Evolutionary conservation across 345 rosid genomes (phyloP).

Genomic region (Moricandia arvensis): DNA sequence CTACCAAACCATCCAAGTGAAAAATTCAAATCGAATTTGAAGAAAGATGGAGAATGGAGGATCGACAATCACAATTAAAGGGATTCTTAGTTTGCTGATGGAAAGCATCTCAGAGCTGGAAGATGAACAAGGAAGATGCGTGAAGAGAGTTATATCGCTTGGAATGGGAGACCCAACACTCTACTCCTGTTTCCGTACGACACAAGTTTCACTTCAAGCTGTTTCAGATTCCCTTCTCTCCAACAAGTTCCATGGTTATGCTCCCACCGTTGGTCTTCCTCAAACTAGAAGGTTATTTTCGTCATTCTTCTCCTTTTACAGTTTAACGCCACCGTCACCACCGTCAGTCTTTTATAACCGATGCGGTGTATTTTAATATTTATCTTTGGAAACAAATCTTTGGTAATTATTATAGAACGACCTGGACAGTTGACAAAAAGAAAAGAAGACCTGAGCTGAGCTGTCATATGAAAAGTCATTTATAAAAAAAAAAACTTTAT

Average conservation of each 20-base stretch:
- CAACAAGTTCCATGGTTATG: slow-evolving; percentile 79
- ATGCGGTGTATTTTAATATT: neutral
- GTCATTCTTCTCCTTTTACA: neutral
- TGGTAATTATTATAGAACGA: neutral
- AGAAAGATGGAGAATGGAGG: slow-evolving; percentile 42
- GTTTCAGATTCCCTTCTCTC: slow-evolving; percentile 70
- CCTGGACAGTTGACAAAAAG: neutral
- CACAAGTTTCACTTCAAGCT: slow-evolving; percentile 62
- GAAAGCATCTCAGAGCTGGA: slow-evolving; percentile 45
- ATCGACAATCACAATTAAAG: slow-evolving; percentile 66
- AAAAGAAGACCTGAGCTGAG: neutral
- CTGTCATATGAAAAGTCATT: neutral
- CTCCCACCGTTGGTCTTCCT: slow-evolving; percentile 92
- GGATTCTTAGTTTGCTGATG: slow-evolving; percentile 66
- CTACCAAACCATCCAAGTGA: neutral
- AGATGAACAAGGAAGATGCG: slow-evolving; percentile 20
- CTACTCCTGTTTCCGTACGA: slow-evolving; percentile 70
- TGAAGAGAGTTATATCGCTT: slow-evolving; percentile 57
- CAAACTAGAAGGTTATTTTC: slow-evolving; percentile 70
- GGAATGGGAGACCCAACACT: slow-evolving; percentile 96
- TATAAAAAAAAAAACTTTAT: neutral
- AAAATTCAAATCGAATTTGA: neutral
- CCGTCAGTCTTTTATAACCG: neutral
- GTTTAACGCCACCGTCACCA: neutral
- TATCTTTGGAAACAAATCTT: neutral